These are phyloP conservation scores for Aphanomyces stellatus DNA, from an alignment of 352 stramenopile genomes.

Conservation along the genomic window DNA sequence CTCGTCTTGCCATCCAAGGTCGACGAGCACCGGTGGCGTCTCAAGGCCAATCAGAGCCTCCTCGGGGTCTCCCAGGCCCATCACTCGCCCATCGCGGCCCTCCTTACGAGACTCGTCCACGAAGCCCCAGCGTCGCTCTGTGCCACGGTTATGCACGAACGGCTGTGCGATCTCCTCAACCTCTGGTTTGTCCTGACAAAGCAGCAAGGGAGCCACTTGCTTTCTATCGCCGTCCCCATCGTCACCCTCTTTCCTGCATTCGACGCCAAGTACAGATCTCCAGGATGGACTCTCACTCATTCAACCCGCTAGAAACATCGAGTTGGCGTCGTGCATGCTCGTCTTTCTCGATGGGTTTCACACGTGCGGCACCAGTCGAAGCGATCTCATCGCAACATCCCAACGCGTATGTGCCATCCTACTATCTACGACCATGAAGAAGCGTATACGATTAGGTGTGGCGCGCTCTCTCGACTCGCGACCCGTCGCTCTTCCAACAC, in stretches of 20 bases:
- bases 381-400: background rate
- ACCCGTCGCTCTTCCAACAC: background rate
- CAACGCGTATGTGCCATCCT: background rate
- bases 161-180: slow-evolving; percentile 1
- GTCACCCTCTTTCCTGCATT: background rate
- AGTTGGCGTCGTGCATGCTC: background rate
- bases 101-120: slow-evolving; percentile 6
- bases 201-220: background rate
- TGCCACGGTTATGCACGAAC: background rate
- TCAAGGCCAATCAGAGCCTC: slow-evolving; percentile 12
- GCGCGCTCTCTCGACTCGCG: background rate
- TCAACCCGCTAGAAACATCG: background rate
- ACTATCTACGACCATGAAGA: no score
- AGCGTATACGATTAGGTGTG: background rate
- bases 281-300: background rate
- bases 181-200: slow-evolving; percentile 12
- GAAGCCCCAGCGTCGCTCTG: background rate
- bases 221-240: background rate
- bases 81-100: background rate
- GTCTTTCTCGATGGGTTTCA: background rate
- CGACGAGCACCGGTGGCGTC: background rate
- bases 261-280: background rate
- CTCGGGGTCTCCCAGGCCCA: background rate
- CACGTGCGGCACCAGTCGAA: background rate
- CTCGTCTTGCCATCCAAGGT: background rate